Percentiles rank a stretch among this genome's conserved stretches.
These are phyloP conservation scores for Patellifolia procumbens DNA, from an alignment of 179 eudicot genomes.

Conservation along the genomic window DNA sequence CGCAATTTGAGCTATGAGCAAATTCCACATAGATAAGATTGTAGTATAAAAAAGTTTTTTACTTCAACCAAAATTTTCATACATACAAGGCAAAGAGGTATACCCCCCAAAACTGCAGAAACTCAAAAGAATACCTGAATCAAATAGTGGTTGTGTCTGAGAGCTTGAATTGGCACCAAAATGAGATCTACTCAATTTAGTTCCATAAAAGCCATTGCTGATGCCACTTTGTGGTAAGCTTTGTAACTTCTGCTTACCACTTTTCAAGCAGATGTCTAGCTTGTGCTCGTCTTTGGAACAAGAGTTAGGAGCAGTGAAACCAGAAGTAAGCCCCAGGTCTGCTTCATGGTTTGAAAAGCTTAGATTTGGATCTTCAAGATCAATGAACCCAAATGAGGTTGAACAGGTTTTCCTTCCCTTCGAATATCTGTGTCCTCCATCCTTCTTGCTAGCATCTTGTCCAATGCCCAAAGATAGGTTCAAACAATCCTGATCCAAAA, in stretches of 20 bases:
- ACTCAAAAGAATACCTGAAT: constrained; percentile 27
- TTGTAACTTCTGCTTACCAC: constrained; percentile 17
- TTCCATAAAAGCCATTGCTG: constrained; percentile 22
- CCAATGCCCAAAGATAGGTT: constrained; percentile 48
- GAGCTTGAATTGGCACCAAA: constrained; percentile 13
- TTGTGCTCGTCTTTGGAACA: constrained; percentile 18
- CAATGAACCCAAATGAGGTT: constrained; percentile 35
- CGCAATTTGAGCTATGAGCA: constrained; percentile 19
- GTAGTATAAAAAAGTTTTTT: background rate
- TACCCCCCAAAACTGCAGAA: background rate
- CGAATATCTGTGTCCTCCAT: constrained; percentile 20
- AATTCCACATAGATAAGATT: background rate
- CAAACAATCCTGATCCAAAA: constrained; percentile 29
- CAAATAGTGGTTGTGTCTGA: constrained; percentile 16
- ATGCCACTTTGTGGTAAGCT: constrained; percentile 14
- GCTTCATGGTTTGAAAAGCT: constrained; percentile 20
- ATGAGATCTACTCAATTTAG: constrained; percentile 15
- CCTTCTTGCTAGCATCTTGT: constrained; percentile 23
- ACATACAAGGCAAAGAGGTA: background rate
- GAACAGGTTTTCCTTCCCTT: constrained; percentile 22
- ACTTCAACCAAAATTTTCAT: background rate
- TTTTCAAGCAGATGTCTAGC: constrained; percentile 15
- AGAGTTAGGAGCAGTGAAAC: constrained; percentile 14
- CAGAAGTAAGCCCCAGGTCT: constrained; percentile 10
- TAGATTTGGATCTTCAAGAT: constrained; percentile 42